Base-by-base conservation (phyloP, 2,329 filamentous ascomycete species). In the Dactylellina leptospora region DNA sequence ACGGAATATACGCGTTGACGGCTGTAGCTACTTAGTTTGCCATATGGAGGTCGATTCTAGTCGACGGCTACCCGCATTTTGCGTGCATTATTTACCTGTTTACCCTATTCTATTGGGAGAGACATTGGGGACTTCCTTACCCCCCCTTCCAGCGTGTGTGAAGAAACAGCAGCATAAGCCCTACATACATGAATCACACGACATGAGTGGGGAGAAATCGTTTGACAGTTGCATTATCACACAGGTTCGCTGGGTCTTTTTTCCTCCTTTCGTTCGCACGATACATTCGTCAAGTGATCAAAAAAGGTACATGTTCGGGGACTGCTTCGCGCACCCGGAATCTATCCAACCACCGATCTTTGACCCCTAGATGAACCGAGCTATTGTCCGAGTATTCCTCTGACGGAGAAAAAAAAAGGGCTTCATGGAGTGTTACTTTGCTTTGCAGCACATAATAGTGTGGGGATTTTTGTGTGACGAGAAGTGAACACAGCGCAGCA, bases 191-290 rank as follows among this genome's bases (percentile, higher is more conserved):
- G 56, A 70, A 70, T 70, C 64, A 70, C 64, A 70, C 64, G 64
- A 70, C 64, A 56, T 50, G 64, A 61, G 50, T 51, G 56, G 53
- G 64, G 55, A 61, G 54, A 45, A 50, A 42, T 18, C 42, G 64
- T 55, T 70, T 70, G 64, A 70, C 64, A 70, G 64, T 61, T 70
- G 64, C 64, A 70, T 62, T 70, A 70, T 70, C 64, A 70, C 64
- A 42, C 45, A 38, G 20, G 18, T n/a, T 18, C 33, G n/a, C 25
- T 48, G 28, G 47, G 44, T 40, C 33, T 42, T 45, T 54, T 58
- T 44, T 42, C 27, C 16, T 28, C 30, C 28, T 25, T 48, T 44
- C 53, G 45, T 53, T 51, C 22, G 54, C 47, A 60, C 25, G 38
- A 36, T 48, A 27, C 40, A 61, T 47, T 40, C 42, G 64, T 70